These are phyloP conservation scores for Heteromeles arbutifolia DNA, from an alignment of 306 rosid species.

Conservation along the genomic window DNA sequence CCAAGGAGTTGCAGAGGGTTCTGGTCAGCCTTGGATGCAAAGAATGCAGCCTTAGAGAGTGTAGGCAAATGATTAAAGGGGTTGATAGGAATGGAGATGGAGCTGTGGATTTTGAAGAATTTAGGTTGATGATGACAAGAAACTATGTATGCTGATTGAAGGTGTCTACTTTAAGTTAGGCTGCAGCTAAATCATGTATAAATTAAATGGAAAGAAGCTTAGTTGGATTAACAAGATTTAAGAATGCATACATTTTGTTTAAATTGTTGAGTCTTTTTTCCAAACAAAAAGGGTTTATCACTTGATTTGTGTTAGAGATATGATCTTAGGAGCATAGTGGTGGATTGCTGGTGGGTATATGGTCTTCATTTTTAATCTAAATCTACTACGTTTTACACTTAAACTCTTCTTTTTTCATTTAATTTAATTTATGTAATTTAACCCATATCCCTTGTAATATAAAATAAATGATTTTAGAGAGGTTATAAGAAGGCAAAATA, in stretches of 20 bases:
- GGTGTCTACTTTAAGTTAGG: neutral
- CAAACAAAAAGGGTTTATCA: neutral
- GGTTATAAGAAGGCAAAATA: neutral
- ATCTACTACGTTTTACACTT: no score
- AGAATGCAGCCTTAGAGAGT: constrained; percentile 46
- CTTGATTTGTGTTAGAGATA: neutral
- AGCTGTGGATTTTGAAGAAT: constrained; percentile 62
- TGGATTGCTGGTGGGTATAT: no score
- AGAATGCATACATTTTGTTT: neutral
- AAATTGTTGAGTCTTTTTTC: neutral
- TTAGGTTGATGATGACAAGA: constrained; percentile 52
- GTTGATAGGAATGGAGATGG: constrained; percentile 70
- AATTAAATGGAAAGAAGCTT: neutral
- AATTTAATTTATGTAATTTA: no score
- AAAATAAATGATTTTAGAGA: neutral
- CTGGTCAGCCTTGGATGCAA: constrained; percentile 45
- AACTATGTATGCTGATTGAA: constrained; percentile 8
- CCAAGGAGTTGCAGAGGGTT: constrained; percentile 50
- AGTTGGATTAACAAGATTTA: neutral
- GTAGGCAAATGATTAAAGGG: constrained; percentile 54
- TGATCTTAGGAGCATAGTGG: neutral
- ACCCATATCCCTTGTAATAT: neutral
- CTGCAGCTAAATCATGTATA: neutral
- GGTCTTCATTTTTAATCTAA: no score
- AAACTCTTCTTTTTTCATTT: no score